Evolutionary conservation across 2,329 filamentous ascomycete species (phyloP).

Genomic region (Hypomyces rosellus): DNA sequence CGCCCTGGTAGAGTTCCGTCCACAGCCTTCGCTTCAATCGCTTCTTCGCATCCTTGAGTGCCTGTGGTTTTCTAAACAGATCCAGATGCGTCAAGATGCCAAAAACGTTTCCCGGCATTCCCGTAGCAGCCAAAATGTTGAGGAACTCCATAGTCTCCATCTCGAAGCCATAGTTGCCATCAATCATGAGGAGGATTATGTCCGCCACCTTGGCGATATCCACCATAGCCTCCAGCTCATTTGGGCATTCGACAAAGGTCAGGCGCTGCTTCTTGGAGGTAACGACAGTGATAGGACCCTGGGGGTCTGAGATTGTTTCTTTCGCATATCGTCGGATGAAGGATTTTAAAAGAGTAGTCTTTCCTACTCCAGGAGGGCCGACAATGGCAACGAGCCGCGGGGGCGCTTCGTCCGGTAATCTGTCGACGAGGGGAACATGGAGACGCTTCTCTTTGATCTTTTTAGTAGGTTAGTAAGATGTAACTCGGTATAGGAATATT

Average conservation of each 20-base stretch:
- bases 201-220: slow-evolving; percentile 96
- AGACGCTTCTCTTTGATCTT: slow-evolving; percentile 91
- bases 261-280: slow-evolving; percentile 92
- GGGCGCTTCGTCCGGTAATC: slow-evolving; percentile 89
- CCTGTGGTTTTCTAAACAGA: slow-evolving; percentile 88
- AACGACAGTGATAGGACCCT: slow-evolving; percentile 89
- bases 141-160: slow-evolving; percentile 99
- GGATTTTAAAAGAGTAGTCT: slow-evolving; percentile 93
- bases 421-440: slow-evolving; percentile 94
- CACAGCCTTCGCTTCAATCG: slow-evolving; percentile 91
- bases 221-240: slow-evolving; percentile 93
- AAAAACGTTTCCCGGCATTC: slow-evolving; percentile 98
- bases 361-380: slow-evolving; percentile 89
- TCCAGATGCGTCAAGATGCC: slow-evolving; percentile 95
- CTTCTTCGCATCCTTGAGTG: slow-evolving; percentile 91
- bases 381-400: slow-evolving; percentile 91
- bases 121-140: slow-evolving; percentile 85
- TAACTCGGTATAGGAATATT: slow-evolving; percentile 15
- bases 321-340: slow-evolving; percentile 92
- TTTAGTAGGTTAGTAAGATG: slow-evolving; percentile 16
- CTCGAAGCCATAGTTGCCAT: slow-evolving; percentile 97
- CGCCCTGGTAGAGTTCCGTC: slow-evolving; percentile 94
- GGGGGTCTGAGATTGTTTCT: slow-evolving; percentile 82
- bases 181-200: slow-evolving; percentile 95
- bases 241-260: slow-evolving; percentile 96